These are phyloP conservation scores for Jamesozyma piceae DNA, from an alignment of 805 yeast species.

Conservation along the genomic window DNA sequence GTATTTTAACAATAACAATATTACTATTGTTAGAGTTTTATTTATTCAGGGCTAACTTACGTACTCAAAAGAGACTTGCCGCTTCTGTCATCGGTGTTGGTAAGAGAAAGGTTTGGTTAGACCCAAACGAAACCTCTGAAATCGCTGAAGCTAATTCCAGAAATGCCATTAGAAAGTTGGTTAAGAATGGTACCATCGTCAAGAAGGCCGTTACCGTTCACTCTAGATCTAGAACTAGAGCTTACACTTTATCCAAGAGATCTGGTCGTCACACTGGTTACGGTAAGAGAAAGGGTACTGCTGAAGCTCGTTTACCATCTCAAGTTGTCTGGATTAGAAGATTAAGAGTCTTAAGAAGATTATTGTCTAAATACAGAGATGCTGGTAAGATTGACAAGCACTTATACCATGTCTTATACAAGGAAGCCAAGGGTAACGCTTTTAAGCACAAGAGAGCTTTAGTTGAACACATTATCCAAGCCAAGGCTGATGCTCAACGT, in stretches of 20 bases:
- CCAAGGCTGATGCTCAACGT: constrained; percentile 99
- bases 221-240: constrained; percentile 98
- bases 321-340: constrained; percentile 99
- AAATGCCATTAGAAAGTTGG: constrained; percentile 94
- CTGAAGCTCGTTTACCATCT: constrained; percentile 97
- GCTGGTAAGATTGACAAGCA: constrained; percentile 99
- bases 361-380: constrained; percentile 96
- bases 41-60: constrained; percentile 76
- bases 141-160: constrained; percentile 96
- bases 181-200: constrained; percentile 94
- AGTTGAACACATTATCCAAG: constrained; percentile 98
- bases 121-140: constrained; percentile 95
- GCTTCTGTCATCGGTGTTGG: constrained; percentile 98
- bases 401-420: constrained; percentile 94
- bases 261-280: constrained; percentile 99
- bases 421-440: constrained; percentile 98
- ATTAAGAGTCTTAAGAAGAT: constrained; percentile 97
- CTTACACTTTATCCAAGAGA: constrained; percentile 91
- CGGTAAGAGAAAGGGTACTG: constrained; percentile 99
- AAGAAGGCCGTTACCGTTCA: constrained; percentile 94
- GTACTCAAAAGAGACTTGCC: constrained; percentile 99
- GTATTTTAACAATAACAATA: too few relatives aligned
- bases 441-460: constrained; percentile 99
- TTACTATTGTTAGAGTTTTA: too few relatives aligned
- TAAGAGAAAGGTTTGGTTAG: constrained; percentile 99